phyloP scores from a whole-genome alignment of 2,329 filamentous ascomycete species.

The Mycogone perniciosa region DNA sequence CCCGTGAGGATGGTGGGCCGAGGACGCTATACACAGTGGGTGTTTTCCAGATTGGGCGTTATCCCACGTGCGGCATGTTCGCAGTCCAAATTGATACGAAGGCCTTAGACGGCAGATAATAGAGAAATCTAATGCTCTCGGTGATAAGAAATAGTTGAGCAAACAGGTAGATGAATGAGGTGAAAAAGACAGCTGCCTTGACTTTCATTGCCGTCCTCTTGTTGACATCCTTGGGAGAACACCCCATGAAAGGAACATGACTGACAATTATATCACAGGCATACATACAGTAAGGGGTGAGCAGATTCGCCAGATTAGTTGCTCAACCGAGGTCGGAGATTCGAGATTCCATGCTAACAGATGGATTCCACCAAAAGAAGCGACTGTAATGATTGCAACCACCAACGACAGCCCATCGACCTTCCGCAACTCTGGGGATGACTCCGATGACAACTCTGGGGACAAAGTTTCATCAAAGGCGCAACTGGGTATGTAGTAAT shows the following conservation, averaged over 20 bases:
- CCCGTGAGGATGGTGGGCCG: no score
- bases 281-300: background rate
- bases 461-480: background rate
- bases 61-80: background rate
- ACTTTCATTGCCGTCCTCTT: background rate
- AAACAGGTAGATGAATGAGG: background rate
- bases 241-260: background rate
- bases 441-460: no score
- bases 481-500: background rate
- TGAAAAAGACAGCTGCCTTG: background rate
- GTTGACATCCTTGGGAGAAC: no score
- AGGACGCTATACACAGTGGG: no score
- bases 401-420: no score
- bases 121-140: background rate
- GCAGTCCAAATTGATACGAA: background rate
- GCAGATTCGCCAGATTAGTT: background rate
- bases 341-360: background rate
- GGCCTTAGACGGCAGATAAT: background rate
- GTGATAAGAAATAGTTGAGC: slow-evolving; percentile 1
- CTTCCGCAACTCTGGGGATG: no score
- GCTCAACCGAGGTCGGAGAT: background rate
- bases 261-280: background rate
- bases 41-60: no score
- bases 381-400: background rate
- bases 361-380: background rate